Percentiles rank a stretch among this genome's conserved stretches.
Evolutionary conservation across 805 yeast genomes (phyloP).

Genomic region (Metschnikowia dekortorum): DNA sequence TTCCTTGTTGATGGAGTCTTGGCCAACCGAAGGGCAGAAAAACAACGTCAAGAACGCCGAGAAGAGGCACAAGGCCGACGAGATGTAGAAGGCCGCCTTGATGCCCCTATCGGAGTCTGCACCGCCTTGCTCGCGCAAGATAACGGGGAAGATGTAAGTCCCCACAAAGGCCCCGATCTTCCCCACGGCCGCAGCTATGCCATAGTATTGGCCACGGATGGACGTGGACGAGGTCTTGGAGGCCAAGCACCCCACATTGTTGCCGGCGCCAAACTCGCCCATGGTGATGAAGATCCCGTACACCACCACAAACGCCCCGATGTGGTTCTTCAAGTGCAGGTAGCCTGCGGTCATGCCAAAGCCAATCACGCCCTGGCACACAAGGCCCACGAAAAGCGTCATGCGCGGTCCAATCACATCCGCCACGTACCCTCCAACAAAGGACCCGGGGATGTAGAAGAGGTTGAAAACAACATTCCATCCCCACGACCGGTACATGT

Average conservation of each 20-base stretch:
- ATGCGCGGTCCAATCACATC: slow-evolving; percentile 91
- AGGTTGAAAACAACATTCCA: slow-evolving; percentile 88
- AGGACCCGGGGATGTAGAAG: slow-evolving; percentile 87
- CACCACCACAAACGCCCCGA: slow-evolving; percentile 78
- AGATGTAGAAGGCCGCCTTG: slow-evolving; percentile 77
- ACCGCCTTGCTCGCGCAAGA: slow-evolving; percentile 54
- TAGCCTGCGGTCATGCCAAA: slow-evolving; percentile 77
- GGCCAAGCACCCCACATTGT: slow-evolving; percentile 83
- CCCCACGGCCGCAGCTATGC: slow-evolving; percentile 87
- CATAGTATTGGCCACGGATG: slow-evolving; percentile 86
- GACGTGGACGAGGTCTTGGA: slow-evolving; percentile 84
- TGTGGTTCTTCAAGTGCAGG: slow-evolving; percentile 47
- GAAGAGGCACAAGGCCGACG: slow-evolving; percentile 70
- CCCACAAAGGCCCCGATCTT: slow-evolving; percentile 93
- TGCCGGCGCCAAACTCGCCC: slow-evolving; percentile 95
- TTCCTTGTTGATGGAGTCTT: slow-evolving; percentile 74
- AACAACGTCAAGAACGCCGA: slow-evolving; percentile 67
- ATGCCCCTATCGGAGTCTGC: slow-evolving; percentile 49
- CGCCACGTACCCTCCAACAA: slow-evolving; percentile 78
- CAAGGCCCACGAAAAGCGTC: slow-evolving; percentile 66
- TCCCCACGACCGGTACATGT: slow-evolving; percentile 73
- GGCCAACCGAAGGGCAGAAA: slow-evolving; percentile 76
- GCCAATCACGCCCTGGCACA: slow-evolving; percentile 73
- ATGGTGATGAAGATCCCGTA: slow-evolving; percentile 83
- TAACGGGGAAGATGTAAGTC: slow-evolving; percentile 80